Evolutionary conservation across 768 basidiomycete species (phyloP).

Genomic region (Mycena latifolia): DNA sequence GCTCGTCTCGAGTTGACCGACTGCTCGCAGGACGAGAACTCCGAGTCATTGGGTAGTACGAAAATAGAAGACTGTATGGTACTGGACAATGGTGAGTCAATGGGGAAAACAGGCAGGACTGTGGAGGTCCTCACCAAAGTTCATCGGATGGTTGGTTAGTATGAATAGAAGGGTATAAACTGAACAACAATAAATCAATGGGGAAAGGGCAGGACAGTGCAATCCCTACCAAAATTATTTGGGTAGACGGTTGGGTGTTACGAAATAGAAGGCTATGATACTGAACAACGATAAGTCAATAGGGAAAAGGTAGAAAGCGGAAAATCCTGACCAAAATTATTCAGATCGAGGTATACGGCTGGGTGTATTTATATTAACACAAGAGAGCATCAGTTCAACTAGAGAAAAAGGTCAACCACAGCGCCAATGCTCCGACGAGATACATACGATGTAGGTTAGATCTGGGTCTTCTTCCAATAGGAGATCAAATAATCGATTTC

Average conservation of each 20-base stretch:
- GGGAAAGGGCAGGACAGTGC: no score
- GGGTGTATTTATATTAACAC: not conserved
- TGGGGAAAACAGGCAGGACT: no score
- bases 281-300: not conserved
- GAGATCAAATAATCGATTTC: constrained; percentile 20
- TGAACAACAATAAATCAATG: no score
- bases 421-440: not conserved
- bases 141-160: no score
- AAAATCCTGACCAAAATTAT: not conserved
- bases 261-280: not conserved
- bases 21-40: not conserved
- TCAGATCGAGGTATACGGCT: no score
- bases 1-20: not conserved
- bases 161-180: no score
- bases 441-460: not conserved
- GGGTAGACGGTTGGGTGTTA: no score
- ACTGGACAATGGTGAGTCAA: no score
- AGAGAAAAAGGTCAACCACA: not conserved
- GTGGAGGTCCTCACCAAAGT: no score
- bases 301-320: not conserved
- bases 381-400: not conserved
- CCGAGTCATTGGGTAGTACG: not conserved
- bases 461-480: constrained; percentile 24
- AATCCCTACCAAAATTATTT: no score
- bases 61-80: no score